Evolutionary conservation across 257 asterid species (phyloP), one percentile per base, ranked within the genome.

Genomic region (Fraxinus cuspidata): DNA sequence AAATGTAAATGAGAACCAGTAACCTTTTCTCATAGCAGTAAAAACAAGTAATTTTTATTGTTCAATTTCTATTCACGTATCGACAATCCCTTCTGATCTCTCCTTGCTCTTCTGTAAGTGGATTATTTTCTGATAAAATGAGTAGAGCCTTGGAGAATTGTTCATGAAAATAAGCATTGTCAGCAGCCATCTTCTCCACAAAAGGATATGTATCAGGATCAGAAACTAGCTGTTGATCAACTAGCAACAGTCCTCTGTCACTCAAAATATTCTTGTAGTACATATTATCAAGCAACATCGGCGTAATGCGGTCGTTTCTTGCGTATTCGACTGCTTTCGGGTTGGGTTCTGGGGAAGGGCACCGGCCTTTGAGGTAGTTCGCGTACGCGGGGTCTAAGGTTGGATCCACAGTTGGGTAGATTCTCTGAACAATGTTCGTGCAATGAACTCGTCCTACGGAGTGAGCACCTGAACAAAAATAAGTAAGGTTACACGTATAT

Each of bases 371-470:
- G 3, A 94, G 87, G 86, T 92, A 91, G n/a, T 68, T 78, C 0
- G 91, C 94, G 0, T 87, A 79, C 0, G 15, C 47, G 0, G 92
- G 88, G 51, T 92, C 88, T 23, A 94, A 1, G 0, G 90, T 87
- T 9, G 94, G 93, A 71, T 94, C 97, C 0, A 85, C 89, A 1
- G 74, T 75, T 0, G 98, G 98, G 68, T 94, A 94, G 16, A 92
- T 88, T 35, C 97, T 87, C 0, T 85, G 77, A 27, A 92, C 94
- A 0, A 94, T n/a, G 84, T 90, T 94, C 0, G 49, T 37, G 79
- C 98, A 94, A 9, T 94, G 98, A 40, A 88, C 91, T 65, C 98
- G 81, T 40, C 97, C 97, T 25, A 94, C 87, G 0, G 97, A 91
- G 66, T 94, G 98, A 2, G 94, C 98, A 1, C 97, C 95, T 90